Percentiles rank a stretch among this genome's conserved stretches.
phyloP scores from a whole-genome alignment of 2,329 filamentous ascomycete species.

The Epichloe festucae region DNA sequence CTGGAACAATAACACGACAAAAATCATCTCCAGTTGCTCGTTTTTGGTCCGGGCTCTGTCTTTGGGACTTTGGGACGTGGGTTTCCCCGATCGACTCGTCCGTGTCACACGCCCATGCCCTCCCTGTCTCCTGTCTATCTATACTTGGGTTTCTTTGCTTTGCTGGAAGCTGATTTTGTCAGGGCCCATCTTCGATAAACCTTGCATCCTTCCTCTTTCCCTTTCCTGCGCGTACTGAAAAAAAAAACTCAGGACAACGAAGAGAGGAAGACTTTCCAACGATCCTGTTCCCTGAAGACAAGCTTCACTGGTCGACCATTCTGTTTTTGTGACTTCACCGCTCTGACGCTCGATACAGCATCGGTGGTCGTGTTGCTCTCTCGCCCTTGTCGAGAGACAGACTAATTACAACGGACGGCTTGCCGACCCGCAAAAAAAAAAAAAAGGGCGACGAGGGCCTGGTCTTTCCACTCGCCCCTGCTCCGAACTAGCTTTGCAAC shows the following conservation, averaged over 20 bases:
- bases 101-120: not conserved
- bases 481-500: not conserved
- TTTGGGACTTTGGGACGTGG: not conserved
- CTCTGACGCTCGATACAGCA: not conserved
- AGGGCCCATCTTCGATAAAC: no score
- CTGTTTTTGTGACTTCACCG: not conserved
- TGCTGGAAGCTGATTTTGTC: no score
- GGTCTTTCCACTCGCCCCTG: constrained; percentile 1
- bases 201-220: no score
- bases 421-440: constrained; percentile 3
- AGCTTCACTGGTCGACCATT: not conserved
- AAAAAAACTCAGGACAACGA: no score
- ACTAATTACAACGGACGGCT: not conserved
- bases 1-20: constrained; percentile 1
- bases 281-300: not conserved
- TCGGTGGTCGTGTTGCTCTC: not conserved
- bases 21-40: constrained; percentile 1
- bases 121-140: not conserved
- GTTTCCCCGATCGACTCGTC: not conserved
- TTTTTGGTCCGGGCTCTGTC: not conserved
- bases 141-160: not conserved
- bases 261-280: no score
- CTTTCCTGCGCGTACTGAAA: not conserved
- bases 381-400: constrained; percentile 1
- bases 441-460: constrained; percentile 5